A percentile compares a stretch with the other conserved stretches of the same genome.
phyloP scores from a whole-genome alignment of 2,329 filamentous ascomycete genomes.

The Coniochaeta sp. region DNA sequence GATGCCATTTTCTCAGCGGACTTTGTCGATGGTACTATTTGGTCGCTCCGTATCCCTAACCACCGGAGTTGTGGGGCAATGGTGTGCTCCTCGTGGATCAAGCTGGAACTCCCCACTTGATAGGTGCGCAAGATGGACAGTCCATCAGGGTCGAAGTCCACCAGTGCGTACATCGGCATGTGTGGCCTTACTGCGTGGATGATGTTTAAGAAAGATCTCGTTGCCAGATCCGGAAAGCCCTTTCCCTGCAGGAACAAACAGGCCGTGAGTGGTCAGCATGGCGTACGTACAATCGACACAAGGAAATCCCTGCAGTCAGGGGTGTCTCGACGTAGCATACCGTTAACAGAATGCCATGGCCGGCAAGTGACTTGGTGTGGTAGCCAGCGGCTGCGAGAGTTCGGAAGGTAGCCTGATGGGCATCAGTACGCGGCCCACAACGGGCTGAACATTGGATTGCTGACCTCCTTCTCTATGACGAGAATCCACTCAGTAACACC shows the following conservation, averaged over 20 bases:
- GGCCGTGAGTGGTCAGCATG: neutral
- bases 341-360: constrained; percentile 61
- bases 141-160: constrained; percentile 74
- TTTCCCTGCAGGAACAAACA: constrained; percentile 52
- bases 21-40: constrained; percentile 22
- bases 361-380: constrained; percentile 39
- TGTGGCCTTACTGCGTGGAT: constrained; percentile 38
- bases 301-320: no score
- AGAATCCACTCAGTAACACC: constrained; percentile 53
- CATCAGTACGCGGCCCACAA: constrained; percentile 8
- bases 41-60: constrained; percentile 51
- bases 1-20: constrained; percentile 7
- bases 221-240: constrained; percentile 72
- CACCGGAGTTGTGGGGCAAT: constrained; percentile 48
- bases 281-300: no score
- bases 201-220: constrained; percentile 54
- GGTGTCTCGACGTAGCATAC: constrained; percentile 28
- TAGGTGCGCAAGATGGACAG: constrained; percentile 69
- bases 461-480: constrained; percentile 72
- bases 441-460: constrained; percentile 3
- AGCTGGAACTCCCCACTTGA: constrained; percentile 57
- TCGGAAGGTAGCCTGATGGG: constrained; percentile 62
- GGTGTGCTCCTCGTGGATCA: constrained; percentile 51
- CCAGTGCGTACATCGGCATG: constrained; percentile 54
- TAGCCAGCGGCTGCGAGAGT: constrained; percentile 53